Conservation (phyloP, 495 filamentous ascomycete genomes). For the Xylaria intraflava region DNA sequence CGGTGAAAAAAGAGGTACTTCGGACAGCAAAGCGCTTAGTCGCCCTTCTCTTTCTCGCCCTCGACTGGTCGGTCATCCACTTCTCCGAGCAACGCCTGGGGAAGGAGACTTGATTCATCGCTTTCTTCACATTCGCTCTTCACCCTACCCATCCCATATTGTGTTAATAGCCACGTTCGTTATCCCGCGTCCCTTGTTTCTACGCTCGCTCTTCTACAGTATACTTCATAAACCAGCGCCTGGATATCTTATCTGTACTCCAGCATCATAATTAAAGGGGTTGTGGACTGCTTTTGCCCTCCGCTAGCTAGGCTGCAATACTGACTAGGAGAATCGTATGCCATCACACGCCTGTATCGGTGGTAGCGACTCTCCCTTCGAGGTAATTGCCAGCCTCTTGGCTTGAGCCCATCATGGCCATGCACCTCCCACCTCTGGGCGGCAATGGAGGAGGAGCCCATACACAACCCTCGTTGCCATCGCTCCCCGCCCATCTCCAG, state of each 20-base stretch:
- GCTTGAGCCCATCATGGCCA: slow-evolving; percentile 35
- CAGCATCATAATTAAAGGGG: not conserved
- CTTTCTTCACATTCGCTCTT: slow-evolving; percentile 21
- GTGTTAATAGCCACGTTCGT: slow-evolving; percentile 23
- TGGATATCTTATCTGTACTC: not conserved
- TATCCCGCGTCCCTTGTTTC: slow-evolving; percentile 17
- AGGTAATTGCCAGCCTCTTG: slow-evolving; percentile 10
- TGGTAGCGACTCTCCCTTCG: not conserved
- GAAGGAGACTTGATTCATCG: not conserved
- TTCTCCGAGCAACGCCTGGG: not conserved
- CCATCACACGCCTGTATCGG: not conserved
- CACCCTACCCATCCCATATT: slow-evolving; percentile 2
- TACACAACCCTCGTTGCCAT: slow-evolving; percentile 82
- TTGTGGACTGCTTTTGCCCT: not conserved
- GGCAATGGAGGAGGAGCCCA: slow-evolving; percentile 59
- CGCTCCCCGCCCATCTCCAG: slow-evolving; percentile 83
- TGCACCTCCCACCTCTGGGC: slow-evolving; percentile 37
- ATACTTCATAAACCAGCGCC: not conserved
- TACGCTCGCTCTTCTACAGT: slow-evolving; percentile 25
- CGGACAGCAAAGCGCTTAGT: too few relatives aligned
- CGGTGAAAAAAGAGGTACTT: too few relatives aligned
- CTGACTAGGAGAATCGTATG: not conserved
- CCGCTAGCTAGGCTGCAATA: not conserved
- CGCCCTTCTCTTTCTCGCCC: slow-evolving; percentile 5
- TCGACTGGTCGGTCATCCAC: slow-evolving; percentile 1